Conservation (phyloP, 75 land plant species). For the Azolla pinnata region DNA sequence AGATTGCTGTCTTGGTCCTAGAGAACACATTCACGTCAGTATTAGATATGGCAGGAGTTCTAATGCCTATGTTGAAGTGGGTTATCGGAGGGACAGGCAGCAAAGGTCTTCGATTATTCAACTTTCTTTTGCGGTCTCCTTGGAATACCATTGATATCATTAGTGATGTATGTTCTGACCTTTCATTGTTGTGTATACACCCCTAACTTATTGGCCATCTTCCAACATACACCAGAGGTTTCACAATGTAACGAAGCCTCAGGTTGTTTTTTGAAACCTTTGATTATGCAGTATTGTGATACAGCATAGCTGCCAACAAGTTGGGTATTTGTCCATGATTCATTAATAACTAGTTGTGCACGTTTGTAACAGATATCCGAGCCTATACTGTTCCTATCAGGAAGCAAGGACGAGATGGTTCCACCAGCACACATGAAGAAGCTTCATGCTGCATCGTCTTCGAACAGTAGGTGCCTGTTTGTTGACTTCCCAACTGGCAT, state of each 20-base stretch:
- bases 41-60: slow-evolving; percentile 91
- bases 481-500: slow-evolving; percentile 77
- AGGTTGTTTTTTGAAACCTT: no score
- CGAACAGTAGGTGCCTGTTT: slow-evolving; percentile 35
- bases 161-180: not conserved
- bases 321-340: no score
- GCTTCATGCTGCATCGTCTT: slow-evolving; percentile 53
- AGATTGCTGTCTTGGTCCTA: slow-evolving; percentile 80
- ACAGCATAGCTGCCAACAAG: no score
- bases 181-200: no score
- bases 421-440: slow-evolving; percentile 78
- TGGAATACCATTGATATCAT: slow-evolving; percentile 88
- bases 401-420: slow-evolving; percentile 90
- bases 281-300: no score
- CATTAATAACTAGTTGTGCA: no score
- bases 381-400: slow-evolving; percentile 81
- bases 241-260: no score
- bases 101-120: slow-evolving; percentile 63
- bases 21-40: slow-evolving; percentile 98
- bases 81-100: slow-evolving; percentile 72
- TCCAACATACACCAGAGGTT: no score
- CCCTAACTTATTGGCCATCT: no score
- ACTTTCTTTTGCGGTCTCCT: slow-evolving; percentile 84
- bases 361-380: slow-evolving; percentile 15
- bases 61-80: slow-evolving; percentile 78